Evolutionary conservation across 2,329 filamentous ascomycete genomes (phyloP), one percentile per base, ranked within the genome.

Genomic region (Cercospora zeina): DNA sequence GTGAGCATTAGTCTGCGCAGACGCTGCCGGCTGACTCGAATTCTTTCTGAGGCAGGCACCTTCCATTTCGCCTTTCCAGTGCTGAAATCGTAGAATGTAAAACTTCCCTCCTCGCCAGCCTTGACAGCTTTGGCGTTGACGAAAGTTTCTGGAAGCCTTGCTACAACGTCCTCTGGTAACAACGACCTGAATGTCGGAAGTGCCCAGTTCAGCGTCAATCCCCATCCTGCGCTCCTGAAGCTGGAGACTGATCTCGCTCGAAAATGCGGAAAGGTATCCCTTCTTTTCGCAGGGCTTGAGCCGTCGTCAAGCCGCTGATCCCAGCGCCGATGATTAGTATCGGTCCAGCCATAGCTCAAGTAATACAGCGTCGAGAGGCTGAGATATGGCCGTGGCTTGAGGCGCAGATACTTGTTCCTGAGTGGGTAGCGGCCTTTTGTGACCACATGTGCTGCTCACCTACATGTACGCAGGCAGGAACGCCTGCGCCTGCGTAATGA

Each of bases 121-220:
- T 75, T 72, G 10, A 81, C 80, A 68, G 84, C 79, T 62, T 76
- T 72, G n/a, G 79, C 75, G 70, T 84, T 82, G 47, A 87, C 82
- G 67, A 82, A 84, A 0, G 81, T 77, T 51, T 82, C 79, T 1
- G 79, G 77, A 1, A 86, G 72, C 0, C 78, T 77, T 1, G 70
- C 69, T 3, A 79, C 70, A 6, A 86, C 72, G 11, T 80, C 73
- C 0, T 77, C 70, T 0, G 84, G 82, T 30, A 88, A 75, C 21
- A 87, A 76, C 7, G 76, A 70, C 49, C 81, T 77, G 42, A 88
- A 75, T 1, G 77, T 78, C 0, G 81, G 77, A 9, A 87, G 77
- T 4, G 82, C 83, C 85, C 85, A 88, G 70, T 87, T 84, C 61
- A 88, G 76, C 0, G 85, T 87, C 61, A 88, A 75, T 2, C 85